Conservation (phyloP, 192 early-diverging fungal species). For the Phycomyces nitens region DNA sequence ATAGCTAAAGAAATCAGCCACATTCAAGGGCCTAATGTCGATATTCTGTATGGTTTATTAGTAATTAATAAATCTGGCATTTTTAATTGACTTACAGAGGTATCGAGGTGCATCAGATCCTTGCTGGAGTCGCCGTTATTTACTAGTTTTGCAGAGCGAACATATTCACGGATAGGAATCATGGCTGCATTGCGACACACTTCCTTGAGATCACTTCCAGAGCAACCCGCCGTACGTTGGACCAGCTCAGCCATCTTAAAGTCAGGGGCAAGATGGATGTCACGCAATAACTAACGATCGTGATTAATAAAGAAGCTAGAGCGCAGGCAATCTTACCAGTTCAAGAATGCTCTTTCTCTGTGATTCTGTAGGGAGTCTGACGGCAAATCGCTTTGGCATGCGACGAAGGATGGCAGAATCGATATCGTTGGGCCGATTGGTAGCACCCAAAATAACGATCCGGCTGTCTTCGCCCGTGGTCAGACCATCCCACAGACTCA, state of each 20-base stretch:
- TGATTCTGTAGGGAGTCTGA: slow-evolving; percentile 75
- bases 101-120: slow-evolving; percentile 30
- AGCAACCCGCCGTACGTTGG: slow-evolving; percentile 71
- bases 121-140: slow-evolving; percentile 20
- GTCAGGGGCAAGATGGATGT: slow-evolving; percentile 62
- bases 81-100: slow-evolving; percentile 12
- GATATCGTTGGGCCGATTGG: slow-evolving; percentile 97
- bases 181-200: slow-evolving; percentile 95
- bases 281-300: slow-evolving; percentile 62
- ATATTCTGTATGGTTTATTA: slow-evolving; percentile 18
- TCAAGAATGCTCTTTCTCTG: slow-evolving; percentile 85
- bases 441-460: slow-evolving; percentile 86
- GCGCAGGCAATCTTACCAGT: slow-evolving; percentile 39
- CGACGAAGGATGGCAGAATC: slow-evolving; percentile 94
- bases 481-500: slow-evolving; percentile 98
- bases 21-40: slow-evolving; percentile 22
- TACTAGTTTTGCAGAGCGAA: slow-evolving; percentile 46
- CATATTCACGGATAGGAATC: slow-evolving; percentile 88
- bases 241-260: slow-evolving; percentile 71
- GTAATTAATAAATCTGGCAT: no score
- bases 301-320: neutral
- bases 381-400: slow-evolving; percentile 95
- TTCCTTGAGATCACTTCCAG: slow-evolving; percentile 96
- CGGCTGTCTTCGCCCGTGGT: slow-evolving; percentile 63
- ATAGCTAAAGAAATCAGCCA: slow-evolving; percentile 26